phyloP scores from a whole-genome alignment of 768 basidiomycete genomes.

The Suillus tomentosus region DNA sequence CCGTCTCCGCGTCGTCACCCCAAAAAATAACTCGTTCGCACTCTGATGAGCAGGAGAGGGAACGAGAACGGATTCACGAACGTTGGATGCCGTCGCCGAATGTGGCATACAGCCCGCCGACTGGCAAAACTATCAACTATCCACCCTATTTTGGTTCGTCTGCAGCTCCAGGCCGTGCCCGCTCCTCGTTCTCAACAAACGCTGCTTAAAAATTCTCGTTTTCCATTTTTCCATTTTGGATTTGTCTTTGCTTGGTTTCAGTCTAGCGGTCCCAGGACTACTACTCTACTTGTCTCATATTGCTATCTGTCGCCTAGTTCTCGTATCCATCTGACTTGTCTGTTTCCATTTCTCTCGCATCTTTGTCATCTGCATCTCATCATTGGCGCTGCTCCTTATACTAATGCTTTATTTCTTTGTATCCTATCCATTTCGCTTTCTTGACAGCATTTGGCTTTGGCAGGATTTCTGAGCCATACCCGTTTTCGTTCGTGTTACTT shows the following conservation, averaged over 20 bases:
- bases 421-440: constrained; percentile 32
- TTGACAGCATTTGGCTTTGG: constrained; percentile 28
- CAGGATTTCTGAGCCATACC: constrained; percentile 34
- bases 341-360: constrained; percentile 15
- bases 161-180: constrained; percentile 23
- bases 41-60: constrained; percentile 62
- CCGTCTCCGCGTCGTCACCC: constrained; percentile 48
- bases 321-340: constrained; percentile 20
- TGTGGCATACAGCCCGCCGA: constrained; percentile 39
- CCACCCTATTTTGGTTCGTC: constrained; percentile 25
- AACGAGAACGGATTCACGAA: constrained; percentile 53
- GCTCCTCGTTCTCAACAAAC: constrained; percentile 35
- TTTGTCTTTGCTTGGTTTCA: constrained; percentile 26
- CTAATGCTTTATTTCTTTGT: constrained; percentile 32
- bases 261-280: constrained; percentile 30
- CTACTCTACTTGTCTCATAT: constrained; percentile 38
- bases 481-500: constrained; percentile 30
- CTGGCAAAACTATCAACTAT: constrained; percentile 31
- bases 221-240: constrained; percentile 11
- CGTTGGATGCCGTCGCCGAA: constrained; percentile 62
- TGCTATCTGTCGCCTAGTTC: constrained; percentile 34
- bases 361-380: constrained; percentile 14
- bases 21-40: constrained; percentile 61
- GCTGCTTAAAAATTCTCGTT: constrained; percentile 31
- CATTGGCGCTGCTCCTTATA: constrained; percentile 31